A percentile compares a stretch with the other conserved stretches of the same genome.
Conservation (phyloP, 495 filamentous ascomycete species). For the Penicillium crystallinum region DNA sequence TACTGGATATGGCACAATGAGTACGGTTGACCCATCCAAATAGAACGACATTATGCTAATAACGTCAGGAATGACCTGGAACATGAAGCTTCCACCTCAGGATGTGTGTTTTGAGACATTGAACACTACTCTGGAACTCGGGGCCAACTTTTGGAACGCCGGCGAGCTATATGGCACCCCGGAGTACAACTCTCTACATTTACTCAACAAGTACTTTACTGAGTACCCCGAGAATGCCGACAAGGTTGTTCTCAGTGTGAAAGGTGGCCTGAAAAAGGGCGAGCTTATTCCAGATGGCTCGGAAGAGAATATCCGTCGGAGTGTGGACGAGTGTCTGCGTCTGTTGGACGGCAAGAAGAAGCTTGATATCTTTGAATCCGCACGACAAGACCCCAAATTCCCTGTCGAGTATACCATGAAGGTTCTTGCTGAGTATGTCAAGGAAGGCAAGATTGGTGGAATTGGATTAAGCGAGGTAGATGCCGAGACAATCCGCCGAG, state of each 20-base stretch:
- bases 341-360: conserved; percentile 67
- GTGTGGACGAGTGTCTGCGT: conserved; percentile 57
- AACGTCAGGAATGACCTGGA: conserved; percentile 66
- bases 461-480: conserved; percentile 70
- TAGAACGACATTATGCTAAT: not conserved
- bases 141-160: conserved; percentile 75
- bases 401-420: conserved; percentile 55
- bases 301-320: conserved; percentile 55
- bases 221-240: conserved; percentile 55
- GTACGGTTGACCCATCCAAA: conserved; percentile 15
- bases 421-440: conserved; percentile 56
- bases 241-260: conserved; percentile 56
- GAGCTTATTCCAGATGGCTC: conserved; percentile 49
- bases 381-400: conserved; percentile 61
- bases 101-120: conserved; percentile 64
- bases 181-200: conserved; percentile 57
- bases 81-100: conserved; percentile 49
- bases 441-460: conserved; percentile 73
- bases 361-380: conserved; percentile 77
- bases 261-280: conserved; percentile 44
- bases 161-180: conserved; percentile 75
- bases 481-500: conserved; percentile 69
- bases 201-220: conserved; percentile 56
- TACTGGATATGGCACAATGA: conserved; percentile 47
- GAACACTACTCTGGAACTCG: conserved; percentile 57